These are phyloP conservation scores for Cyberlindnera meyerae DNA, from an alignment of 805 yeast species.

Conservation along the genomic window DNA sequence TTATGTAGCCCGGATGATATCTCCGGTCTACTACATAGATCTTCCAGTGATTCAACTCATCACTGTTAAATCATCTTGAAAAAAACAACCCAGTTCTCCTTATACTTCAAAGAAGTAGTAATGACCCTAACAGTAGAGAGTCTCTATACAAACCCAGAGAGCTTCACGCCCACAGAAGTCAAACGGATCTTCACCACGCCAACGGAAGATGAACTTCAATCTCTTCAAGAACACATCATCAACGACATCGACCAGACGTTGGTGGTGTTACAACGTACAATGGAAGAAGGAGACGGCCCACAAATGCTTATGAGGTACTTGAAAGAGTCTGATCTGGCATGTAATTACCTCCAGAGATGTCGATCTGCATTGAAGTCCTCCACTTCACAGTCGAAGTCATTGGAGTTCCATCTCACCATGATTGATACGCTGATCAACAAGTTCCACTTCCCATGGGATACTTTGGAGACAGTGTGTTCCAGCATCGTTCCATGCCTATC, in stretches of 20 bases:
- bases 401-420: no score
- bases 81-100: no score
- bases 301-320: neutral
- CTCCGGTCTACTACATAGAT: no score
- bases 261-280: neutral
- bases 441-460: slow-evolving; percentile 20
- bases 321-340: no score
- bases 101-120: no score
- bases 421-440: slow-evolving; percentile 6
- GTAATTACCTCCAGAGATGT: neutral
- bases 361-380: slow-evolving; percentile 5
- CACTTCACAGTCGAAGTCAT: no score
- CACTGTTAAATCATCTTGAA: no score
- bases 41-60: no score
- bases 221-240: neutral
- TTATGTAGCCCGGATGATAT: no score
- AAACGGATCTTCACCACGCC: slow-evolving; percentile 7
- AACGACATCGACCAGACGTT: slow-evolving; percentile 4
- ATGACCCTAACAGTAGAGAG: no score
- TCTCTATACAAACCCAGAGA: slow-evolving; percentile 2
- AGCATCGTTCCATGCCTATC: slow-evolving; percentile 12
- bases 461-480: slow-evolving; percentile 12
- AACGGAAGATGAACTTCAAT: slow-evolving; percentile 2
- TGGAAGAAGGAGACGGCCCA: neutral
- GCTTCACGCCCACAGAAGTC: slow-evolving; percentile 1